Evolutionary conservation across 2,329 filamentous ascomycete genomes (phyloP).

Genomic region (Dactylellina parvicollis): DNA sequence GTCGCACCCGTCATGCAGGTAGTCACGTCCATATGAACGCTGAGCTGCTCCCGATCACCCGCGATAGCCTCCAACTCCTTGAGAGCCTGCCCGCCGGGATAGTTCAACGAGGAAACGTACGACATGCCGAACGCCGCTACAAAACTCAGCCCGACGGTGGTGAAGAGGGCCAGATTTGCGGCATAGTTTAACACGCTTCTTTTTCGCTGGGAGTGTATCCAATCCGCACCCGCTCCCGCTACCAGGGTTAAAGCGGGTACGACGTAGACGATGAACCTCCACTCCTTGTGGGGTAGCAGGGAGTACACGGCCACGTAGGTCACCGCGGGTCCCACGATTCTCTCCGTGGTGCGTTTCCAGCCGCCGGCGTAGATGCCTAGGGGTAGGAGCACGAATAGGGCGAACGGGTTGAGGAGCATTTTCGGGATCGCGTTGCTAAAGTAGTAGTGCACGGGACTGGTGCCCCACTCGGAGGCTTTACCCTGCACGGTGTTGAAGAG

Average conservation of each 20-base stretch:
- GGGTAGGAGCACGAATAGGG: conserved; percentile 67
- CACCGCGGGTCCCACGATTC: conserved; percentile 73
- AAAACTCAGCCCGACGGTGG: conserved; percentile 67
- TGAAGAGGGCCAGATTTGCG: conserved; percentile 67
- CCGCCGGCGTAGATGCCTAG: conserved; percentile 64
- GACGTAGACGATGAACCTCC: conserved; percentile 91
- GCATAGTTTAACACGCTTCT: conserved; percentile 64
- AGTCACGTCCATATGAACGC: conserved; percentile 72
- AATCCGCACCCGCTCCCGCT: conserved; percentile 77
- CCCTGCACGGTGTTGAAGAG: conserved; percentile 89
- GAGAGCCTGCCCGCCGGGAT: conserved; percentile 87
- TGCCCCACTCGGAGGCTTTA: conserved; percentile 86
- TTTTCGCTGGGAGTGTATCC: conserved; percentile 63
- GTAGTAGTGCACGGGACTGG: conserved; percentile 86
- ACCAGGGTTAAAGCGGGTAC: conserved; percentile 82
- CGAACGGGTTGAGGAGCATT: conserved; percentile 81
- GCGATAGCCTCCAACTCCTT: conserved; percentile 49
- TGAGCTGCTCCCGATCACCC: conserved; percentile 64
- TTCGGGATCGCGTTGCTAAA: conserved; percentile 82
- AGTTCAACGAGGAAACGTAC: conserved; percentile 85
- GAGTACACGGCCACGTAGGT: conserved; percentile 83
- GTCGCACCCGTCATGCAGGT: conserved; percentile 78
- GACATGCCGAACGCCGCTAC: conserved; percentile 72
- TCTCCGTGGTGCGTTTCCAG: conserved; percentile 61
- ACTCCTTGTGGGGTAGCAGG: conserved; percentile 91